Evolutionary conservation across 306 rosid species (phyloP), one percentile per base, ranked within the genome.

Genomic region (Erythrophleum fordii): DNA sequence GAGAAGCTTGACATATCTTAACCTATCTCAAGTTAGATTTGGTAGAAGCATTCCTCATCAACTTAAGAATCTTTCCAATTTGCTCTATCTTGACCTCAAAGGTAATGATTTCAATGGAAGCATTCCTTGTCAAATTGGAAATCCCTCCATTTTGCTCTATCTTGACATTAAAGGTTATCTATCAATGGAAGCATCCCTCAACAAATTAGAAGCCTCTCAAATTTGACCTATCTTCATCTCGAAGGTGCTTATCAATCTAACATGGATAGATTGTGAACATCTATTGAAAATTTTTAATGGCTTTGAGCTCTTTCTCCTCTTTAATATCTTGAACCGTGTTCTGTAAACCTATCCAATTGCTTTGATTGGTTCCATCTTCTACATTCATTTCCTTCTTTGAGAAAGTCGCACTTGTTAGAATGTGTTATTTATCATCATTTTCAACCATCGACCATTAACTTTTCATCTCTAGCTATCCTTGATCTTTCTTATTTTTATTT

Each of bases 151-250:
- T 44, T 10, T 85, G 75, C 8, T 13, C 5, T 53, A 49, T 42
- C 0, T 84, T 81, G 72, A n/a, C 39, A 2, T 58, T 81, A 18
- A 74, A 83, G 41, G 78, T 80, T 1, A 29, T 9, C 7, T 81
- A 81, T 81, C 82, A 80, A 22, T 42, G 58, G 29, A 81, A 82
- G 88, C 59, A 81, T 61, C 45, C 17, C 0, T 77, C 83, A 20
- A 80, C 67, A 51, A 58, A 16, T 25, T 85, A 49, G 9, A 37
- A 0, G 37, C 68, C 87, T 17, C 48, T 44, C 14, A 1, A 44
- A 44, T 34, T 34, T 34, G 37, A 3, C 3, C 2, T 5, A 34
- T 34, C 37, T 34, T 34, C 5, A 34, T 5, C 37, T 34, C 5
- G 37, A 39, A 39, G 42, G 8, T 39, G 3, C 42, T 39, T 39